Evolutionary conservation across 306 rosid species (phyloP), one percentile per base, ranked within the genome.

Genomic region (Citrullus amarus): DNA sequence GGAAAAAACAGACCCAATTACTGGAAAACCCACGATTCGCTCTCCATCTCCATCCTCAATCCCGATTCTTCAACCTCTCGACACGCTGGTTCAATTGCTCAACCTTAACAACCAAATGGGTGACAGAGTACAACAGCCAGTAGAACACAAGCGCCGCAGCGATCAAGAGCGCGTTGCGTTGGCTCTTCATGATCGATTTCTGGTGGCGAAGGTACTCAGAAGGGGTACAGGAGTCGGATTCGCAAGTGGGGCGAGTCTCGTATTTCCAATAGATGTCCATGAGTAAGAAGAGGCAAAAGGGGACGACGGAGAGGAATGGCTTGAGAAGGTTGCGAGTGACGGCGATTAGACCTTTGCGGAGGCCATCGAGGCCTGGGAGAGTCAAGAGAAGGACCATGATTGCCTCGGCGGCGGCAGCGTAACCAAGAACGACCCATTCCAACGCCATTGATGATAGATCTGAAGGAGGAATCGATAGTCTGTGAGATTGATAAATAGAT

Each of bases 201-300:
- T 93, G 94, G 86, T 96, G 99, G 38, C 99, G 97, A 55, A 96
- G 91, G 68, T 77, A 67, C 82, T 96, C 99, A 13, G 98, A 58
- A 0, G 98, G 98, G 0, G 97, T 90, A 77, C 99, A 96, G 0
- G 97, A 84, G 3, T 93, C 98, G 0, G 77, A 86, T 51, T 88
- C 91, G 73, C 99, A 96, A n/a, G 83, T 84, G 0, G 99, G 98
- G 0, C 93, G 78, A 0, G 80, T 96, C 83, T 96, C 99, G 84
- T 96, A 96, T 73, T 96, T 96, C 99, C 99, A 96, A 73, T 96
- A 96, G 67, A 96, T 96, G 34, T 96, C 99, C 96, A 96, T 87
- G 0, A 96, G 86, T 17, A 96, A 86, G 87, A 96, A 96, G 16
- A 96, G 85, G 77, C 99, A 96, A 58, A 93, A 96, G 3, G 99